Evolutionary conservation across 306 rosid genomes (phyloP), one percentile per base, ranked within the genome.

Genomic region (Fragaria nilgerrensis): DNA sequence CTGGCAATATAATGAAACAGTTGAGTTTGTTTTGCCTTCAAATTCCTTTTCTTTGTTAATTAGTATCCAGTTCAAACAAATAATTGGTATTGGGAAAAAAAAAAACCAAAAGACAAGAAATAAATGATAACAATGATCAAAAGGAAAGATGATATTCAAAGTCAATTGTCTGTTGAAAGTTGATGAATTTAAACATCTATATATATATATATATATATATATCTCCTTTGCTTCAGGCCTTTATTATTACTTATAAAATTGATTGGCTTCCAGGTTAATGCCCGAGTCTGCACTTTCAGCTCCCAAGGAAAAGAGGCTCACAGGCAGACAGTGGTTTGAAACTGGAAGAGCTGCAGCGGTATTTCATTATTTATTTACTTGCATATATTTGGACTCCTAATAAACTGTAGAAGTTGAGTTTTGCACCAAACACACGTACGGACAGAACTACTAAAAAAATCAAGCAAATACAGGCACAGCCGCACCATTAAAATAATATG

Each of bases 281-380:
- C 99, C 99, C 0, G 99, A 91, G 81, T 77, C 98, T 44, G 99
- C 82, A 25, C 97, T 96, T 52, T 15, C 98, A 55, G 90, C 91
- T 65, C 87, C 99, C 0, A 96, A 91, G 91, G 99, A 96, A 78
- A 96, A 96, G 91, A 96, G 78, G 87, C 97, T 91, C 73, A 0
- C 83, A 64, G 99, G 99, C 74, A 88, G 99, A 81, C 99, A 96
- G 80, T 96, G 97, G 97, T 92, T 96, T 89, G 99, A 96, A 90
- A 87, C 91, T 73, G 97, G 96, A 87, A 87, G 90, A 89, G 93
- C 86, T 77, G 12, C 88, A 16, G 79, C 20, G 88, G 98, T 96
- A 91, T 59, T 50, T 53, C 49, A 5, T 61, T 79, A 11, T 52
- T 72, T 48, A 23, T 70, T 66, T 73, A 65, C 36, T n/a, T 37